Percentiles rank a stretch among this genome's conserved stretches.
These are phyloP conservation scores for Russula ochroleuca DNA, from an alignment of 768 basidiomycete genomes.

Conservation along the genomic window DNA sequence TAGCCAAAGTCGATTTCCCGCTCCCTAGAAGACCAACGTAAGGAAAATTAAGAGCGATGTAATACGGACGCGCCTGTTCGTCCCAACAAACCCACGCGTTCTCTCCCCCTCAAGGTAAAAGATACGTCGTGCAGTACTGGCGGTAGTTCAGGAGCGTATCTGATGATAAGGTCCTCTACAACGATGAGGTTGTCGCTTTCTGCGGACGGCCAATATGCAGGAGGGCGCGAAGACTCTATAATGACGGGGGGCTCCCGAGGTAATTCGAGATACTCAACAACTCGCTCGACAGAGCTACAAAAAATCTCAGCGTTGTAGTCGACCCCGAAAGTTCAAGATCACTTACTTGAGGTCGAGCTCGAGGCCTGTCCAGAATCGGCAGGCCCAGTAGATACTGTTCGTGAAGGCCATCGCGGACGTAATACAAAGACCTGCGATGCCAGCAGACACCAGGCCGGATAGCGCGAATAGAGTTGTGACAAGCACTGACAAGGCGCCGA, in stretches of 20 bases:
- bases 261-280: constrained; percentile 85
- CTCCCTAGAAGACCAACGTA: constrained; percentile 43
- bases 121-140: constrained; percentile 72
- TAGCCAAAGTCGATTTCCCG: constrained; percentile 80
- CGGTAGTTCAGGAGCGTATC: constrained; percentile 82
- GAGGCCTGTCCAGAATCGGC: constrained; percentile 50
- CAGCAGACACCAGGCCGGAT: constrained; percentile 52
- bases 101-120: constrained; percentile 64
- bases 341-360: constrained; percentile 74
- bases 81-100: constrained; percentile 76
- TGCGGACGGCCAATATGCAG: constrained; percentile 91
- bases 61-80: constrained; percentile 50
- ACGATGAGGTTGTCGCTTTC: constrained; percentile 54
- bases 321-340: not conserved
- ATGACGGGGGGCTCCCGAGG: constrained; percentile 81
- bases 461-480: constrained; percentile 75
- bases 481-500: constrained; percentile 70
- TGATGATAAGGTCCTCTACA: constrained; percentile 73
- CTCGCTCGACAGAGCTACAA: constrained; percentile 78
- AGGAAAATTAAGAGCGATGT: not conserved
- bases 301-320: constrained; percentile 14
- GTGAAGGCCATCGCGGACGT: constrained; percentile 68
- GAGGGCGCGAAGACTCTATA: constrained; percentile 70
- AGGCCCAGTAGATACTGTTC: constrained; percentile 47
- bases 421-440: constrained; percentile 68